Base-by-base conservation (phyloP, 2,329 filamentous ascomycete species). In the Pseudopithomyces chartarum region DNA sequence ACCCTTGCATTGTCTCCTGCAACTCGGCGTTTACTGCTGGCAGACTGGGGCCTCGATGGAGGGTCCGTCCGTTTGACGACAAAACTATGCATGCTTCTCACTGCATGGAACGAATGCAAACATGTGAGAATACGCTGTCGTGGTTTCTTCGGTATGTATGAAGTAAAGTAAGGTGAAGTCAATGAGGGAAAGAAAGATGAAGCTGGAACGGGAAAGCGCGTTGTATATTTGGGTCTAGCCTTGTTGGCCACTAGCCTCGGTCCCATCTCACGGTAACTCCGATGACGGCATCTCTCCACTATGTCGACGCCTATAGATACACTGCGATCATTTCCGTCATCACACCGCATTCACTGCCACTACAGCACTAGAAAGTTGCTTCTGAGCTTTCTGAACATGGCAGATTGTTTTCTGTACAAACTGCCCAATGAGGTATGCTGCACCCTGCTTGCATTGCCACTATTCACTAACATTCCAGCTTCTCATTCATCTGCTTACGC, bases 401-500 rank as follows among this genome's bases (percentile, higher is more conserved):
- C 47, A 39, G 62, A 65, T 38, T 74, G 71, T 33, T 61, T 72
- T 42, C 58, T 76, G 15, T 71, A 73, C 53, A 69, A 64, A 39
- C 70, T 78, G 29, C 75, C 75, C 15, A 77, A 77, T 53, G 75
- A 76, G 65, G 74, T 69, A 66, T 39, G 53, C 52, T 8, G 32
- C 36, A 26, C 36, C 26, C n/a, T 19, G 12, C 7, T 26, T 40
- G 39, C 15, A 49, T 26, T 20, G 12, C 33, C n/a, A 38, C 39
- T 17, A 45, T 15, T 33, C 53, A 56, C 60, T 71, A 58, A 73
- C 43, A 36, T 58, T 20, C 26, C 56, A 76, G 73, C 64, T 82
- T 36, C 75, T 82, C 36, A 68, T 81, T 40, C 73, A 76, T 45
- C 70, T 81, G 57, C 73, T 82, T 52, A 67, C 67, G 29, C 68